Evolutionary conservation across 2,329 filamentous ascomycete species (phyloP).

Genomic region (Leptographium wingfieldii): DNA sequence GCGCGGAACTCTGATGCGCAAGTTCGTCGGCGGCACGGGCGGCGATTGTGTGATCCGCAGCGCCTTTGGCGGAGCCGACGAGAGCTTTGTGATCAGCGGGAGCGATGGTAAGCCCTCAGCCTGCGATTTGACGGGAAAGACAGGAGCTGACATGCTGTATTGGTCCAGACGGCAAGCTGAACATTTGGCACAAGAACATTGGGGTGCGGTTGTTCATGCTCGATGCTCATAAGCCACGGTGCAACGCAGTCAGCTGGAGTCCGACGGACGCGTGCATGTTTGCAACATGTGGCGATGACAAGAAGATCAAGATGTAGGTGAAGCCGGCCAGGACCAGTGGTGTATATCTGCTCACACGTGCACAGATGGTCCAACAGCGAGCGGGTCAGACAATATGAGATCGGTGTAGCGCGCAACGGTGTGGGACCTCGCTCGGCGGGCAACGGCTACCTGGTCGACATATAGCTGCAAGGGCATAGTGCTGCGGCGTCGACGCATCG

Average conservation of each 20-base stretch:
- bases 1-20: conserved; percentile 52
- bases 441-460: conserved; percentile 10
- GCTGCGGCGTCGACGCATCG: too few relatives aligned
- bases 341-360: background rate
- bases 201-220: conserved; percentile 65
- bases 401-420: conserved; percentile 7
- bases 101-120: conserved; percentile 55
- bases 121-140: background rate
- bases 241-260: conserved; percentile 85
- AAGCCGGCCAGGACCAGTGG: background rate
- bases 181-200: conserved; percentile 84
- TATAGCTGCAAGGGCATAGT: background rate
- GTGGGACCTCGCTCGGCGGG: conserved; percentile 7
- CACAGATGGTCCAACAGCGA: conserved; percentile 26
- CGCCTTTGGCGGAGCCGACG: conserved; percentile 75
- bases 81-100: conserved; percentile 83
- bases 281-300: conserved; percentile 83
- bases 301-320: conserved; percentile 70
- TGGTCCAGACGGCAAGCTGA: conserved; percentile 47
- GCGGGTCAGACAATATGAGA: conserved; percentile 14
- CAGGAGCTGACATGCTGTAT: conserved; percentile 5
- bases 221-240: conserved; percentile 60
- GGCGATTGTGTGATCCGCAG: conserved; percentile 62
- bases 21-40: conserved; percentile 64
- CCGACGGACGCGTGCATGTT: conserved; percentile 72